phyloP scores from a whole-genome alignment of 2,329 filamentous ascomycete genomes.

The Macrophomina tecta region DNA sequence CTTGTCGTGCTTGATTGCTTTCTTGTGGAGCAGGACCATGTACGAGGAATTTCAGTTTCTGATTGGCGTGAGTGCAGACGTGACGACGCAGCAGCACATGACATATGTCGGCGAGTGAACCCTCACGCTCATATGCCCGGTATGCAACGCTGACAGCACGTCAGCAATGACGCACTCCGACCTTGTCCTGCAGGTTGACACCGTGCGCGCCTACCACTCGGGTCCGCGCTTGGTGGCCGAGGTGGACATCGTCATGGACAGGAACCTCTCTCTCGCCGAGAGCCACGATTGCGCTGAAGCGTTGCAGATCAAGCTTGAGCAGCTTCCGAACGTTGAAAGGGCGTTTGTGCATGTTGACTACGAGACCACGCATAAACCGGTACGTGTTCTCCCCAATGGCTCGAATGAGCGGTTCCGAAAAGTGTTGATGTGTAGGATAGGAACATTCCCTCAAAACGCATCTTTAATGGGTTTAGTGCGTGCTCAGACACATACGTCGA shows the following conservation, averaged over 20 bases:
- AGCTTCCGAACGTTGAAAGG: constrained; percentile 81
- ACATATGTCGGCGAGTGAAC: constrained; percentile 71
- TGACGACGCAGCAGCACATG: constrained; percentile 87
- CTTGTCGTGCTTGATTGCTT: constrained; percentile 78
- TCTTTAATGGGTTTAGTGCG: no score
- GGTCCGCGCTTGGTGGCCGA: constrained; percentile 90
- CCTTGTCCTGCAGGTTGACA: constrained; percentile 84
- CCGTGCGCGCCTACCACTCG: constrained; percentile 90
- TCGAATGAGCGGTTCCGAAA: no score
- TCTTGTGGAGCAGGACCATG: constrained; percentile 83
- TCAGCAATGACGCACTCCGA: constrained; percentile 79
- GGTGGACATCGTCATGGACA: constrained; percentile 94
- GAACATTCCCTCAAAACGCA: no score
- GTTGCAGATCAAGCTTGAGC: constrained; percentile 92
- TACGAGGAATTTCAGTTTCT: constrained; percentile 89
- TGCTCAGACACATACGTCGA: no score
- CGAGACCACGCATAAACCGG: background rate
- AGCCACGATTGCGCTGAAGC: constrained; percentile 95
- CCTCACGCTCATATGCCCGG: background rate
- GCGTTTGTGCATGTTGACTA: constrained; percentile 2
- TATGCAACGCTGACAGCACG: background rate
- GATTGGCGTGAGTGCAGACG: constrained; percentile 85
- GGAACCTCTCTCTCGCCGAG: constrained; percentile 70
- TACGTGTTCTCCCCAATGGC: background rate
- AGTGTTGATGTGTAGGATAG: no score